Base-by-base conservation (phyloP, 768 basidiomycete species). In the Kockovaella imperatae region DNA sequence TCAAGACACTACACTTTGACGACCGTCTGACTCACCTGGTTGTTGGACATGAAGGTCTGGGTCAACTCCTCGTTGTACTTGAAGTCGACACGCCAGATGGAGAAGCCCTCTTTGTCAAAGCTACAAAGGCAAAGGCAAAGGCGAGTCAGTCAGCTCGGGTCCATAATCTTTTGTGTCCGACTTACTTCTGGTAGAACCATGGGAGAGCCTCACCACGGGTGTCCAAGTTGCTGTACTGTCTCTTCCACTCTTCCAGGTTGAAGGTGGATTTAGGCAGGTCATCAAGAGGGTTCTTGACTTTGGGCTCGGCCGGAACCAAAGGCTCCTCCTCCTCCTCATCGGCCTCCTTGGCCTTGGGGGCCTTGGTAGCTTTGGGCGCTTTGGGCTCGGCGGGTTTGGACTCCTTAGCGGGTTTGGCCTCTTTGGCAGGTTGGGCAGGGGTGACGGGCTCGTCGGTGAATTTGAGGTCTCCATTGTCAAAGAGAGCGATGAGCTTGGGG, bases 221-320 rank as follows among this genome's bases (percentile, higher is more conserved):
- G n/a, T 96, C 90, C 72, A 84, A 83, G 83, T 96, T 97, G 64
- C 90, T 95, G 78, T 97, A 99, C 35, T 86, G 84, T 36, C 87
- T 83, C 73, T 96, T 96, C 89, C 88, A 95, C 74, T 96, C 89
- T 72, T 93, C 68, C 31, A 72, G 52, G 59, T 68, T 65, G 60
- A 68, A 69, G 14, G 59, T 50, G 8, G 59, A 60, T 49, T 62
- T 91, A 59, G 89, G 88, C 32, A 96, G 80, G 53, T 80, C 78
- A 56, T 95, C 93, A 44, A 93, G 82, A 23, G 93, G 93, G 79
- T 95, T 93, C 80, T 91, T 90, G 49, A 74, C 79, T 72, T 93
- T 93, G 58, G 91, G 87, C 73, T 85, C 88, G 42, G 79, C 80
- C 20, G 83, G 82, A 23, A 84, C 81, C 38, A 77, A 72, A 49